A percentile compares a stretch with the other conserved stretches of the same genome.
These are phyloP conservation scores for Apophysomyces sp. DNA, from an alignment of 371 early-diverging fungal genomes.

Conservation along the genomic window DNA sequence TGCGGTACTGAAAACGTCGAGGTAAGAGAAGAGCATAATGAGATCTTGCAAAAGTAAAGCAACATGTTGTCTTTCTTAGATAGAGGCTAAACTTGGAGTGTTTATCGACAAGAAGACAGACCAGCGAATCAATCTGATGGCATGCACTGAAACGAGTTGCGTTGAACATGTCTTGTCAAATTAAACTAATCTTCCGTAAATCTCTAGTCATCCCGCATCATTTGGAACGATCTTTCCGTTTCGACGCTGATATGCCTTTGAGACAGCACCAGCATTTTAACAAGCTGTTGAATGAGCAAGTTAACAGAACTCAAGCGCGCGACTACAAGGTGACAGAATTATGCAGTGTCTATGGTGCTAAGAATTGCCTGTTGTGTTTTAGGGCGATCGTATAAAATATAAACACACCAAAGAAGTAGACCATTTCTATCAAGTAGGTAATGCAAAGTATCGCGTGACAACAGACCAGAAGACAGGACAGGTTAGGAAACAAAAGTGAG, in stretches of 20 bases:
- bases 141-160: slow-evolving; percentile 64
- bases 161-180: slow-evolving; percentile 6
- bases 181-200: background rate
- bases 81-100: slow-evolving; percentile 82
- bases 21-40: slow-evolving; percentile 28
- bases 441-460: slow-evolving; percentile 61
- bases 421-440: slow-evolving; percentile 46
- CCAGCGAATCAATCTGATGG: slow-evolving; percentile 59
- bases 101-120: slow-evolving; percentile 64
- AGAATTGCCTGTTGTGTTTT: background rate
- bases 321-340: slow-evolving; percentile 33
- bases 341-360: slow-evolving; percentile 2
- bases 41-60: background rate
- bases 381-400: slow-evolving; percentile 58
- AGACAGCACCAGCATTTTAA: slow-evolving; percentile 72
- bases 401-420: slow-evolving; percentile 72
- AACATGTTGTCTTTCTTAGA: slow-evolving; percentile 33
- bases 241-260: slow-evolving; percentile 70
- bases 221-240: slow-evolving; percentile 36
- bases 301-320: slow-evolving; percentile 46
- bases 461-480: slow-evolving; percentile 58
- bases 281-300: slow-evolving; percentile 58
- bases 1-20: slow-evolving; percentile 59
- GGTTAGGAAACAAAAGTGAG: background rate
- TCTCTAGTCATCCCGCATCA: slow-evolving; percentile 15